Evolutionary conservation across 495 filamentous ascomycete species (phyloP).

Genomic region (Talaromyces proteolyticus): DNA sequence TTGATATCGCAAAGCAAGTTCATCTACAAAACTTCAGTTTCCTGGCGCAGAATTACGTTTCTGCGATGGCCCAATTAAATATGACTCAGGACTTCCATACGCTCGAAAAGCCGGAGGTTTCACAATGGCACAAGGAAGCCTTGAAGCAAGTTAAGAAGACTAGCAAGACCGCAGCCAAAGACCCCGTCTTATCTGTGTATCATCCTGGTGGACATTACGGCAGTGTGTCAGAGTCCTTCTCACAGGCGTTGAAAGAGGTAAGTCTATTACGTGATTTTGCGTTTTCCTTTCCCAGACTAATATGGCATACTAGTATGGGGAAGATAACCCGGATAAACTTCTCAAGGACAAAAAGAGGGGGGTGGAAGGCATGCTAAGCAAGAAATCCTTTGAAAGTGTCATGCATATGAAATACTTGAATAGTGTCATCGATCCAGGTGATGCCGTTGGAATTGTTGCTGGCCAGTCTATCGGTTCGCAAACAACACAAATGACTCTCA

Average conservation of each 20-base stretch:
- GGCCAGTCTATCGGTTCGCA: conserved; percentile 96
- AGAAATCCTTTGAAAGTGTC: conserved; percentile 74
- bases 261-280: conserved; percentile 7
- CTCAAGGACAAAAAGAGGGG: conserved; percentile 72
- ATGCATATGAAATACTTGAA: conserved; percentile 89
- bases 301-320: conserved; percentile 54
- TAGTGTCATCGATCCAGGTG: conserved; percentile 90
- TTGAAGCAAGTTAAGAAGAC: conserved; percentile 75
- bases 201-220: conserved; percentile 73
- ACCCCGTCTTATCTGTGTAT: conserved; percentile 69
- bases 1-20: conserved; percentile 91
- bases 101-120: conserved; percentile 46
- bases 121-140: conserved; percentile 59
- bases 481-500: conserved; percentile 99
- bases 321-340: conserved; percentile 67
- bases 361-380: conserved; percentile 46
- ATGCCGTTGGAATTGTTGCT: conserved; percentile 96
- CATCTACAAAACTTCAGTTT: conserved; percentile 90
- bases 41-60: conserved; percentile 68
- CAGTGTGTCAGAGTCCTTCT: conserved; percentile 86
- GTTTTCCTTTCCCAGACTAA: conserved; percentile 13
- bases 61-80: conserved; percentile 48
- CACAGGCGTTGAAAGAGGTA: conserved; percentile 52
- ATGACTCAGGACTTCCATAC: conserved; percentile 40
- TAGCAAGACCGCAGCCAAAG: conserved; percentile 57